These are phyloP conservation scores for Microsporum ferrugineum DNA, from an alignment of 2,329 filamentous ascomycete genomes.

Conservation along the genomic window DNA sequence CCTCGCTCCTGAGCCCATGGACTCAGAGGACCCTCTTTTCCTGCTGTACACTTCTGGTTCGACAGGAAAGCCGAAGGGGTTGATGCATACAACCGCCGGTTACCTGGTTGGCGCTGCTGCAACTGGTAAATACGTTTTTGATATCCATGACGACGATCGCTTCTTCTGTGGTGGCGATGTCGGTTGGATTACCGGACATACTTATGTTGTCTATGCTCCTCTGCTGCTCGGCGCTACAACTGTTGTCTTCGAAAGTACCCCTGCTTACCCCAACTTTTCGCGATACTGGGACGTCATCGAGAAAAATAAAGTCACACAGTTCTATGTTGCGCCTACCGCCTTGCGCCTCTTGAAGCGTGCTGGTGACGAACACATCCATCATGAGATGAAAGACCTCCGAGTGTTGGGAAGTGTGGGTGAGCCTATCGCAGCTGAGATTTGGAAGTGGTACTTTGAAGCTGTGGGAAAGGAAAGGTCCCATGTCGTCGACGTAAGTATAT, in stretches of 20 bases:
- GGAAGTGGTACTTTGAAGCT: slow-evolving; percentile 98
- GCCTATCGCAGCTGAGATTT: slow-evolving; percentile 93
- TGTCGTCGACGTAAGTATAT: slow-evolving; percentile 68
- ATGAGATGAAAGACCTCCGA: slow-evolving; percentile 77
- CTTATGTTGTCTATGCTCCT: slow-evolving; percentile 94
- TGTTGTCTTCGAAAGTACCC: slow-evolving; percentile 95
- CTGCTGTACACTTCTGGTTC: slow-evolving; percentile 96
- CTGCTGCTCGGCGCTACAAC: slow-evolving; percentile 85
- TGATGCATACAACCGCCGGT: slow-evolving; percentile 93
- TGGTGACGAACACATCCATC: slow-evolving; percentile 82
- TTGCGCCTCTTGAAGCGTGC: slow-evolving; percentile 89
- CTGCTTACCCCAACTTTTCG: slow-evolving; percentile 94
- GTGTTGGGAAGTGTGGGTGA: slow-evolving; percentile 92
- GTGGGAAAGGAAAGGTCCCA: slow-evolving; percentile 91
- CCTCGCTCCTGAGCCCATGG: slow-evolving; percentile 77
- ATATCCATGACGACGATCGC: slow-evolving; percentile 84
- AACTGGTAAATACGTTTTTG: slow-evolving; percentile 97
- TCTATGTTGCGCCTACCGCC: slow-evolving; percentile 95
- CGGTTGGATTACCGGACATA: slow-evolving; percentile 98
- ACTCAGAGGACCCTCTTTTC: slow-evolving; percentile 92
- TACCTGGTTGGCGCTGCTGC: slow-evolving; percentile 88
- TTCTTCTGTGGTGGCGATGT: slow-evolving; percentile 99
- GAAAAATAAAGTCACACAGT: slow-evolving; percentile 89
- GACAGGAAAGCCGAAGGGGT: slow-evolving; percentile 96
- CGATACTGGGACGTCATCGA: slow-evolving; percentile 98